phyloP scores from a whole-genome alignment of 176 grass and related monocot species.

The Aegilops umbellulata region DNA sequence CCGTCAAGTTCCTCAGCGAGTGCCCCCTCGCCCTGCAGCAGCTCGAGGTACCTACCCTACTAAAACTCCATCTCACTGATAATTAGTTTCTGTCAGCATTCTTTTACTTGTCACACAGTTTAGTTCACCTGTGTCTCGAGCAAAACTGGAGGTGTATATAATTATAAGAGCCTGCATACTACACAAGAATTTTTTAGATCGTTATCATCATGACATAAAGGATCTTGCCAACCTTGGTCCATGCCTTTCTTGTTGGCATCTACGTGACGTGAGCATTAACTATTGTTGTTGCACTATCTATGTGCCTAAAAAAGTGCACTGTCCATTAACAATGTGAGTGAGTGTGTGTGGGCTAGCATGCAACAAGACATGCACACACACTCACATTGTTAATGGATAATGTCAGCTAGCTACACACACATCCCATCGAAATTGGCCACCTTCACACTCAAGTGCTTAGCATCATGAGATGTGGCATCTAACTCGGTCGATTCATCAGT shows the following conservation, averaged over 20 bases:
- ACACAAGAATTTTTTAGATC: no score
- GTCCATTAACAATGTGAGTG: no score
- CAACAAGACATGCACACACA: not conserved
- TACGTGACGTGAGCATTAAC: conserved; percentile 3
- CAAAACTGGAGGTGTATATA: not conserved
- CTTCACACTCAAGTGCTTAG: not conserved
- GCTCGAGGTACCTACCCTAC: conserved; percentile 45
- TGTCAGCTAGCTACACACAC: not conserved
- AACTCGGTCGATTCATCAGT: conserved; percentile 19
- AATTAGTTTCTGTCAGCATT: no score
- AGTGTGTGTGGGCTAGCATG: no score
- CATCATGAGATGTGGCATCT: conserved; percentile 20
- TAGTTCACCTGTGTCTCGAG: not conserved
- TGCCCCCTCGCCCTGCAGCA: conserved; percentile 80
- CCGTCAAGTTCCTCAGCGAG: conserved; percentile 94
- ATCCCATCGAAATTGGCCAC: not conserved
- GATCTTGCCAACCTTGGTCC: conserved; percentile 44
- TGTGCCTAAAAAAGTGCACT: not conserved
- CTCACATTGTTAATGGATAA: conserved; percentile 22
- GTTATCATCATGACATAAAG: not conserved
- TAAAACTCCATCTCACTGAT: not conserved
- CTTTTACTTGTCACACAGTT: not conserved
- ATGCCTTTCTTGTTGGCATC: conserved; percentile 32
- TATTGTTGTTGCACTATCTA: not conserved
- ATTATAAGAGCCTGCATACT: not conserved